Evolutionary conservation across 495 filamentous ascomycete species (phyloP).

Genomic region (Daldinia vernicosa): DNA sequence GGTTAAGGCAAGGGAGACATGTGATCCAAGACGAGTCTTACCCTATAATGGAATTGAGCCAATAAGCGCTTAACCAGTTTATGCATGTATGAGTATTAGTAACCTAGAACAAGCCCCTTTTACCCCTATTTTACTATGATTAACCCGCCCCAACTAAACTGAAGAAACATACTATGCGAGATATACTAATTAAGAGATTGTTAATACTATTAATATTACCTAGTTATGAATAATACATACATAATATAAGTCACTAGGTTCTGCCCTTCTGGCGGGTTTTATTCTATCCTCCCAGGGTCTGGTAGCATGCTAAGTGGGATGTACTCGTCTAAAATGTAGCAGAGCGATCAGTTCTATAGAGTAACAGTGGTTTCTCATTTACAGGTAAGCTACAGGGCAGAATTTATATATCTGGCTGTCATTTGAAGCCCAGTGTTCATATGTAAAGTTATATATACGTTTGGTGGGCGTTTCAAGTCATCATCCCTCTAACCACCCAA

Average conservation of each 20-base stretch:
- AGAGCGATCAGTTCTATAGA: not conserved
- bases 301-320: not conserved
- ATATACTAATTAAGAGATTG: too few relatives aligned
- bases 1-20: not conserved
- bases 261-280: not conserved
- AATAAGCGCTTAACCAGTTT: too few relatives aligned
- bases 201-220: too few relatives aligned
- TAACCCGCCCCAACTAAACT: too few relatives aligned
- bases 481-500: constrained; percentile 46
- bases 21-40: not conserved
- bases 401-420: not conserved
- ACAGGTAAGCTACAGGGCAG: not conserved
- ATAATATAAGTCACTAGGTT: not conserved
- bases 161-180: too few relatives aligned
- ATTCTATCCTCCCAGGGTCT: too few relatives aligned
- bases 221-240: too few relatives aligned
- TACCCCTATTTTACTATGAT: too few relatives aligned
- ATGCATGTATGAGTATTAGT: too few relatives aligned
- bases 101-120: too few relatives aligned
- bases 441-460: not conserved
- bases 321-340: not conserved
- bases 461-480: too few relatives aligned
- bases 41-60: too few relatives aligned
- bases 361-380: not conserved
- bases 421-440: not conserved